Base-by-base conservation (phyloP, 2,329 filamentous ascomycete genomes). In the Pestalotiopsis sp. region DNA sequence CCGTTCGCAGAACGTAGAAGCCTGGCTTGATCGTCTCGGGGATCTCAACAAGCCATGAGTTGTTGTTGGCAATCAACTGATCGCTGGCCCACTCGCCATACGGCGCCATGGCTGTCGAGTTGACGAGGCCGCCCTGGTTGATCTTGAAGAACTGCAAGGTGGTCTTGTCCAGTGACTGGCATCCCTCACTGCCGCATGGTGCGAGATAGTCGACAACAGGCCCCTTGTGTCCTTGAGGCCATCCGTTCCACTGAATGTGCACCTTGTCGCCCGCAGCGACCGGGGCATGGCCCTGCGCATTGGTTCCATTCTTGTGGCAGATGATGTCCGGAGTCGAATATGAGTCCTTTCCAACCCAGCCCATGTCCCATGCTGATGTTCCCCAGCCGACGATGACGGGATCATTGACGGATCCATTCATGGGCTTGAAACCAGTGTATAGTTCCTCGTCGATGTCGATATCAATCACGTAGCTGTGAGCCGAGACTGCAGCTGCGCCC, bases 41-140 rank as follows among this genome's bases (percentile, higher is more conserved):
- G 27, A 76, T 72, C 14, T 59, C 68, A 58, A 75, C 72, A 5
- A 72, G 71, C 61, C 69, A 76, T 1, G 73, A 70, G 66, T 70
- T 70, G 66, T 70, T 70, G 72, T 84, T 83, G 70, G 85, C 82
- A 38, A 84, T 80, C 45, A 84, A 77, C 60, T 85, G 83, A 67
- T 85, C 85, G 75, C 83, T 83, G 17, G 82, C 83, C n/a, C 78
- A 72, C 12, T 78, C 80, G 41, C 84, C 80, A 68, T 77, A 77
- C 67, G 83, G 83, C 64, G 84, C 80, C 39, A 82, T 83, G 23
- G 83, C 78, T 27, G 79, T 81, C 12, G 75, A 75, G 64, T 79
- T 71, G 20, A 75, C 60, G 20, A 78, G 72, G 12, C 75, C 72
- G 3, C 68, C 73, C 49, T 77, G 72, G 66, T 75, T 75, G 56